Percentiles rank a stretch among this genome's conserved stretches.
Conservation (phyloP, 2,329 filamentous ascomycete genomes). For the Sarocladium brachiariae region DNA sequence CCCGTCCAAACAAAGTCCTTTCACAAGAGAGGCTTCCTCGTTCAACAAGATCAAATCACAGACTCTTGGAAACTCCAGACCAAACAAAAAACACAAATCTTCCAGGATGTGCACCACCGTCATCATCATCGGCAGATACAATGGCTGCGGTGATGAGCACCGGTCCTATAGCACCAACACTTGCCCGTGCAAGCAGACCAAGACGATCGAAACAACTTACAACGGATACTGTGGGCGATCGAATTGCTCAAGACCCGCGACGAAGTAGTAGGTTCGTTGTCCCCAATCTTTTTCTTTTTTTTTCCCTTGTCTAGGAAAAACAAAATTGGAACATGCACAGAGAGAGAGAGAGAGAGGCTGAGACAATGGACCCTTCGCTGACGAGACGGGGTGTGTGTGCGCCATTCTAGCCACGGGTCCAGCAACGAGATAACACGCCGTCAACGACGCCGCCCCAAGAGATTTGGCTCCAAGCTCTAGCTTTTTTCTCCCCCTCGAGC, state of each 20-base stretch:
- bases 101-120: not conserved
- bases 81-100: not conserved
- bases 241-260: not conserved
- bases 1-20: too few species aligned
- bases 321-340: not conserved
- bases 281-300: not conserved
- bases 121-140: not conserved
- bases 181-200: not conserved
- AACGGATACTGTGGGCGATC: not conserved
- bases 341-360: not conserved
- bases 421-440: not conserved
- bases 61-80: too few species aligned
- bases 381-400: too few species aligned
- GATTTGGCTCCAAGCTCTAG: constrained; percentile 1
- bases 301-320: not conserved
- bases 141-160: not conserved
- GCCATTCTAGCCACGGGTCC: not conserved
- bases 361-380: too few species aligned
- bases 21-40: too few species aligned
- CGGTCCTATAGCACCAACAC: not conserved
- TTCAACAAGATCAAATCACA: too few species aligned
- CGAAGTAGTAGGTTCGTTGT: not conserved
- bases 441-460: not conserved
- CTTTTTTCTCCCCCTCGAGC: not conserved
- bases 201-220: not conserved